Evolutionary conservation across 140 eudicot genomes (phyloP).

Genomic region (Senecio squalidus): DNA sequence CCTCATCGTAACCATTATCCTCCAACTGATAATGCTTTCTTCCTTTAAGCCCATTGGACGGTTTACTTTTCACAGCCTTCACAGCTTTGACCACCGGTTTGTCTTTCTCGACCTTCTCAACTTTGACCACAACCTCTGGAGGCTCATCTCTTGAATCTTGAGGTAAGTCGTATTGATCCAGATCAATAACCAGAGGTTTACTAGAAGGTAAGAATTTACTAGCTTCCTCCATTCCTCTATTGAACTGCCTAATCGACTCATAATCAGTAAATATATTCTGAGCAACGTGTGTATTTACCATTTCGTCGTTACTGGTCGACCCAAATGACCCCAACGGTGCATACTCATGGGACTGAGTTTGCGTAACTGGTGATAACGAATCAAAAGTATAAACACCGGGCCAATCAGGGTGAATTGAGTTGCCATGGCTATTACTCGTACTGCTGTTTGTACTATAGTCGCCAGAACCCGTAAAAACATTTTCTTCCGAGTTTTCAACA

Average conservation of each 20-base stretch:
- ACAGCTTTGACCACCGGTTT: too few species aligned
- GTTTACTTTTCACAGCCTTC: background rate
- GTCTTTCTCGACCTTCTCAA: conserved; percentile 46
- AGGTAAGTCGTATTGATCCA: conserved; percentile 52
- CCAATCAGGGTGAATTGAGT: conserved; percentile 38
- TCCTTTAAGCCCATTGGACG: conserved; percentile 35
- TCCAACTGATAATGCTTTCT: conserved; percentile 56
- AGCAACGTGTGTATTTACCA: conserved; percentile 25
- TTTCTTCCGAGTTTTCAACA: conserved; percentile 37
- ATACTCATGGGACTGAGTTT: conserved; percentile 18
- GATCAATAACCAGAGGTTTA: conserved; percentile 49
- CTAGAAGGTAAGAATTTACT: conserved; percentile 65
- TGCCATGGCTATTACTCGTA: conserved; percentile 29
- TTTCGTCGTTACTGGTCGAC: conserved; percentile 25
- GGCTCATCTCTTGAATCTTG: conserved; percentile 30
- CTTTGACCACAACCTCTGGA: conserved; percentile 24
- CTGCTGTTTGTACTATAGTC: conserved; percentile 44
- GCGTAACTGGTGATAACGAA: conserved; percentile 27
- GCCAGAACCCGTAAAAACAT: conserved; percentile 31
- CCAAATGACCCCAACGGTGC: conserved; percentile 22
- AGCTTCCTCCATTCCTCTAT: conserved; percentile 90
- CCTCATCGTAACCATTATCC: conserved; percentile 37
- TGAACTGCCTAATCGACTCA: conserved; percentile 59
- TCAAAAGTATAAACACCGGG: conserved; percentile 27
- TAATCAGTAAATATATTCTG: conserved; percentile 45